A percentile compares a stretch with the other conserved stretches of the same genome.
Evolutionary conservation across 129 eudicot genomes (phyloP).

Genomic region (Rutidosis leptorrhynchoides): DNA sequence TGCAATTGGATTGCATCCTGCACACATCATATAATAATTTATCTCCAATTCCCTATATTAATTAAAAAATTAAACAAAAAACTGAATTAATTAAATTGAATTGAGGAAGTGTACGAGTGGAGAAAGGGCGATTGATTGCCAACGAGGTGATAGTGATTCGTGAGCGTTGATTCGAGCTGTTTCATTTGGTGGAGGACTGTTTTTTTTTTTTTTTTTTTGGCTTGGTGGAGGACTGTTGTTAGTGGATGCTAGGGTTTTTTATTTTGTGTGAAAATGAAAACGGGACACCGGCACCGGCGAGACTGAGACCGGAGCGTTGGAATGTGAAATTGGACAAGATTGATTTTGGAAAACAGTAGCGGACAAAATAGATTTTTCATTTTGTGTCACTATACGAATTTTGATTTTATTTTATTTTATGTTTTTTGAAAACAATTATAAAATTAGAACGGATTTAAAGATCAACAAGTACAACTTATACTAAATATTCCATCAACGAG

Average conservation of each 20-base stretch:
- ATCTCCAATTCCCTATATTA: neutral
- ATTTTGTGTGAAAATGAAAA: neutral
- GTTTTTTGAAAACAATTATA: no score
- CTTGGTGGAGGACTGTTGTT: slow-evolving; percentile 18
- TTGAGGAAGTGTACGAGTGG: slow-evolving; percentile 34
- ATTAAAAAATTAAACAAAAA: slow-evolving; percentile 5
- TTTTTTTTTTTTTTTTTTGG: no score
- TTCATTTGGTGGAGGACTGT: slow-evolving; percentile 26
- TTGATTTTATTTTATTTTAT: no score
- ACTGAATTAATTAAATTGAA: neutral
- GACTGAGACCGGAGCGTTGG: slow-evolving; percentile 16
- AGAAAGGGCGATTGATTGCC: slow-evolving; percentile 52
- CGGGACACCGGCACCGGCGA: slow-evolving; percentile 11
- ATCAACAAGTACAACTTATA: no score
- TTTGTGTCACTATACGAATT: no score
- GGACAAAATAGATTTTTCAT: neutral
- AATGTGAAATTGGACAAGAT: neutral
- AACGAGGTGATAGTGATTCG: slow-evolving; percentile 47
- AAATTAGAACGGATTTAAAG: no score
- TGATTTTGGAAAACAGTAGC: slow-evolving; percentile 2
- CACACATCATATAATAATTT: neutral
- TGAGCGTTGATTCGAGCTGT: slow-evolving; percentile 41
- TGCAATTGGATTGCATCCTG: no score
- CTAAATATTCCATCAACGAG: no score
- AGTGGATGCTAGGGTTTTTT: neutral